A percentile compares a stretch with the other conserved stretches of the same genome.
Conservation (phyloP, 495 filamentous ascomycete species). For the Acidiella bohemica region DNA sequence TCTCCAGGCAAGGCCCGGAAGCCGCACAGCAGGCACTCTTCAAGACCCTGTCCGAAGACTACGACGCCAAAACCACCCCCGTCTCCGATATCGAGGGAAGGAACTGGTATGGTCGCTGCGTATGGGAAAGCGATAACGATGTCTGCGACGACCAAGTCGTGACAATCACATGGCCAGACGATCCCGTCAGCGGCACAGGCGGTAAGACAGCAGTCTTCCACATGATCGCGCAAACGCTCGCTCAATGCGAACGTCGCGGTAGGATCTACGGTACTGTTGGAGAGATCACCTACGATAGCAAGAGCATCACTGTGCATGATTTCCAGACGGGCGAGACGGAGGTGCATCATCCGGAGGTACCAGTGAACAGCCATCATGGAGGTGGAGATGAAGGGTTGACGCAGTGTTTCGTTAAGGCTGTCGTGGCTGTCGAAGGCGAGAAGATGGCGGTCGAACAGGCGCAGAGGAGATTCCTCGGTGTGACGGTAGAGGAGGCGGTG, state of each 20-base stretch:
- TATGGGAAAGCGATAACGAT: conserved; percentile 83
- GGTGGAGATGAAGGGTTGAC: conserved; percentile 80
- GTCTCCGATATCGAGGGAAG: conserved; percentile 40
- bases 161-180: conserved; percentile 67
- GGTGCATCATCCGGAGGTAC: conserved; percentile 39
- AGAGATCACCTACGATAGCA: conserved; percentile 69
- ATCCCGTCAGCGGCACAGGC: conserved; percentile 26
- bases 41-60: conserved; percentile 51
- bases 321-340: conserved; percentile 44
- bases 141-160: conserved; percentile 88
- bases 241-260: conserved; percentile 70
- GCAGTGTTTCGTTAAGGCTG: conserved; percentile 63
- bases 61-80: conserved; percentile 37
- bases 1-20: conserved; percentile 26
- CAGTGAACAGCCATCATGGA: conserved; percentile 51
- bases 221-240: conserved; percentile 84
- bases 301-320: conserved; percentile 48
- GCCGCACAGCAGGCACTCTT: conserved; percentile 36
- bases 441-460: conserved; percentile 55
- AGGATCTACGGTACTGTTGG: conserved; percentile 72
- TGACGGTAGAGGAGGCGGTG: conserved; percentile 70
- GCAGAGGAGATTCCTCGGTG: conserved; percentile 63
- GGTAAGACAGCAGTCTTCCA: conserved; percentile 82
- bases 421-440: conserved; percentile 62
- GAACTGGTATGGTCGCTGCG: conserved; percentile 87